Percentiles rank a stretch among this genome's conserved stretches.
Evolutionary conservation across 345 rosid genomes (phyloP).

Genomic region (Sisymbrium irio): DNA sequence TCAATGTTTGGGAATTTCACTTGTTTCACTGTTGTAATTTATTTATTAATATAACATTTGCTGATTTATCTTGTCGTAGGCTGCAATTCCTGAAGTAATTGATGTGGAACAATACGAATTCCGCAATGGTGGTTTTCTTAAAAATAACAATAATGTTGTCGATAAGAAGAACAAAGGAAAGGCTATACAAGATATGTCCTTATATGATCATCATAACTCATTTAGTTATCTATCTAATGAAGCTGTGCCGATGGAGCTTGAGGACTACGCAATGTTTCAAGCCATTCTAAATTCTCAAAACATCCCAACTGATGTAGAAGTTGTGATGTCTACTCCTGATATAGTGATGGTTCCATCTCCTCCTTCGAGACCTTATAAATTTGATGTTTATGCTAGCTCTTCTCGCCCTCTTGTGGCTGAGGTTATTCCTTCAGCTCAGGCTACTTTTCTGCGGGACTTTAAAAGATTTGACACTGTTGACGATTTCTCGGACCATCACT

Average conservation of each 20-base stretch:
- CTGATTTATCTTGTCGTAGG: no score
- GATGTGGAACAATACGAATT: no score
- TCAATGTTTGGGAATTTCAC: no score
- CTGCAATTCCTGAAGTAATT: no score
- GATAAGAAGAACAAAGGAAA: constrained; percentile 58
- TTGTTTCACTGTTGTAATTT: no score
- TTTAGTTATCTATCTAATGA: constrained; percentile 26
- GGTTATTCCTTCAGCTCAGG: not conserved
- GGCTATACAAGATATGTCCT: constrained; percentile 35
- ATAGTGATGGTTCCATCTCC: not conserved
- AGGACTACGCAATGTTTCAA: constrained; percentile 47
- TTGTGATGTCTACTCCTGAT: constrained; percentile 6
- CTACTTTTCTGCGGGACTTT: constrained; percentile 49
- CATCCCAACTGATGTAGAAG: constrained; percentile 68
- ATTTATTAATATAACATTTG: no score
- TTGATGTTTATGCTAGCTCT: constrained; percentile 21
- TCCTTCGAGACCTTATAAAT: not conserved
- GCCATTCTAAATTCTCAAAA: constrained; percentile 49
- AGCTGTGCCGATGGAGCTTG: constrained; percentile 31
- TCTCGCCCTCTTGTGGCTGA: constrained; percentile 8
- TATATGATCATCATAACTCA: not conserved
- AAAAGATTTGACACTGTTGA: constrained; percentile 72
- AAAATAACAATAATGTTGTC: no score
- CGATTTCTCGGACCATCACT: constrained; percentile 70
- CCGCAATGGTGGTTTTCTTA: no score